These are phyloP conservation scores for Fusarium albidum DNA, from an alignment of 2,329 filamentous ascomycete species.

Conservation along the genomic window DNA sequence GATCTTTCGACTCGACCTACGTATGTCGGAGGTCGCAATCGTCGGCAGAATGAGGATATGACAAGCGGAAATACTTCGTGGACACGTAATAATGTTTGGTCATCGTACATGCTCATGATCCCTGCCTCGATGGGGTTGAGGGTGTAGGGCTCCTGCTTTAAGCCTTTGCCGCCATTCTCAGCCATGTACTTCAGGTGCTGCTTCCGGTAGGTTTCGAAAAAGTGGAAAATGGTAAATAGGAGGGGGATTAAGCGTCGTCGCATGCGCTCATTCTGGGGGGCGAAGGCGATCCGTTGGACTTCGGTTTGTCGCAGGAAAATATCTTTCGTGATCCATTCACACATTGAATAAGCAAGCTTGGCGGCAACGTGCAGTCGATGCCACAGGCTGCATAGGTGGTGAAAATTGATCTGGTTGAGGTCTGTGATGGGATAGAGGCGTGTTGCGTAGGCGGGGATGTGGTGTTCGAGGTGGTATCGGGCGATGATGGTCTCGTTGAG, in stretches of 20 bases:
- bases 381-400: conserved; percentile 71
- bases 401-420: conserved; percentile 59
- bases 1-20: conserved; percentile 69
- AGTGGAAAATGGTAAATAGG: conserved; percentile 72
- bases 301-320: conserved; percentile 68
- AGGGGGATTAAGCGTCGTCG: conserved; percentile 69
- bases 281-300: conserved; percentile 63
- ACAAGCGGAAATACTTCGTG: conserved; percentile 72
- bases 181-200: conserved; percentile 65
- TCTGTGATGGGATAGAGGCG: conserved; percentile 66
- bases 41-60: conserved; percentile 69
- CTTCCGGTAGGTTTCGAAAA: conserved; percentile 71
- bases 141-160: conserved; percentile 63
- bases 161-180: conserved; percentile 59
- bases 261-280: conserved; percentile 69
- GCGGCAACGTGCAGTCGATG: conserved; percentile 71
- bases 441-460: conserved; percentile 67
- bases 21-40: conserved; percentile 70
- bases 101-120: conserved; percentile 72
- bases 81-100: conserved; percentile 67
- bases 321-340: conserved; percentile 71
- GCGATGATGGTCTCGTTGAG: conserved; percentile 69
- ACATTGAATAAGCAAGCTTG: conserved; percentile 69
- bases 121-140: conserved; percentile 68
- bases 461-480: conserved; percentile 66